Conservation (phyloP, 2,329 filamentous ascomycete genomes). For the Calonectria ilicicola region DNA sequence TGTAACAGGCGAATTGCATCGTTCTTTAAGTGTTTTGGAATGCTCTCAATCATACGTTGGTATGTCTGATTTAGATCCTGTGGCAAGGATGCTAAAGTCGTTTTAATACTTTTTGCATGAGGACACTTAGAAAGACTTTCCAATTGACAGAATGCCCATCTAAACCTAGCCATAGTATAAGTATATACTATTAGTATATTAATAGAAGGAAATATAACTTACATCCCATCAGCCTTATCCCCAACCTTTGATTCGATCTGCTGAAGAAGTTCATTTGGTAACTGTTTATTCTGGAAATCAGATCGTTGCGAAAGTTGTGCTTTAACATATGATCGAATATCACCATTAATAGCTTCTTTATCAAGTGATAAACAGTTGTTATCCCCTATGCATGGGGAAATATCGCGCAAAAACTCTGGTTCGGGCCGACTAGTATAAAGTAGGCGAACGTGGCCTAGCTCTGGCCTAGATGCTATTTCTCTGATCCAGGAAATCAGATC, state of each 20-base stretch:
- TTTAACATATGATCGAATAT: conserved; percentile 30
- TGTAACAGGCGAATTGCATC: conserved; percentile 35
- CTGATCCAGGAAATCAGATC: conserved; percentile 35
- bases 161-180: conserved; percentile 36
- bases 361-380: conserved; percentile 29
- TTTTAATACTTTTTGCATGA: conserved; percentile 17
- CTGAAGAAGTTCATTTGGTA: conserved; percentile 18
- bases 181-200: not conserved
- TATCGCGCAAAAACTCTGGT: conserved; percentile 23
- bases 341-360: conserved; percentile 30
- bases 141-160: conserved; percentile 44
- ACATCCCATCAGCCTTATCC: conserved; percentile 45
- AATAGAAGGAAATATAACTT: conserved; percentile 16
- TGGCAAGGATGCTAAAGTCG: conserved; percentile 31
- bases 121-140: conserved; percentile 36
- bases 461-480: not conserved
- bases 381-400: conserved; percentile 21
- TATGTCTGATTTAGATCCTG: conserved; percentile 38
- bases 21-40: conserved; percentile 21
- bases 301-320: conserved; percentile 27
- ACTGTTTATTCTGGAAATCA: conserved; percentile 30
- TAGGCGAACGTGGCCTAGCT: conserved; percentile 13
- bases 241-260: conserved; percentile 26
- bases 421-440: conserved; percentile 36
- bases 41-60: conserved; percentile 29